phyloP scores from a whole-genome alignment of 331 rosid genomes.

The Cydonia oblonga region DNA sequence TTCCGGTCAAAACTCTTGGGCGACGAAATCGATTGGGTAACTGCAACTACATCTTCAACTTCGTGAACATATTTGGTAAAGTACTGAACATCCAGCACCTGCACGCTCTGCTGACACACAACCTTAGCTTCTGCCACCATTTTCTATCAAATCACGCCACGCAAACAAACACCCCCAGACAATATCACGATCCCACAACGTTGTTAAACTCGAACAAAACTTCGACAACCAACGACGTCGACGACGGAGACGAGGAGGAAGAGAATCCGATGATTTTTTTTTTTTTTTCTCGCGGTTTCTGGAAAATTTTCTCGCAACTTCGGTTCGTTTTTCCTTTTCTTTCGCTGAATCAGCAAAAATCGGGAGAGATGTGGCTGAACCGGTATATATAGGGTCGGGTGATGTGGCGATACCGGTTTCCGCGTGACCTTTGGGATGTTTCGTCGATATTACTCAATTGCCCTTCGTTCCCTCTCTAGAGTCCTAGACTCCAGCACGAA shows the following conservation, averaged over 20 bases:
- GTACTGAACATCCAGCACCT: constrained; percentile 42
- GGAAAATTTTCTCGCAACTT: constrained; percentile 23
- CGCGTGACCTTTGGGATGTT: constrained; percentile 27
- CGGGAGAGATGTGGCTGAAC: not conserved
- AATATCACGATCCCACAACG: not conserved
- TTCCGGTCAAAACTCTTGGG: constrained; percentile 32
- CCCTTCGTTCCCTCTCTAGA: constrained; percentile 4
- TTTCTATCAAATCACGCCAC: constrained; percentile 15
- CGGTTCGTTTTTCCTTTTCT: constrained; percentile 10
- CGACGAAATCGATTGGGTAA: constrained; percentile 3
- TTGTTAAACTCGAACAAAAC: not conserved
- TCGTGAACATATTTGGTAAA: constrained; percentile 31
- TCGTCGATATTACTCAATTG: not conserved
- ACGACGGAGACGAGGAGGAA: not conserved
- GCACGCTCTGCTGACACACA: constrained; percentile 40
- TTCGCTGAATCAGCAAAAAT: not conserved
- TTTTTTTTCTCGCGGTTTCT: constrained; percentile 19
- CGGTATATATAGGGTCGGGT: constrained; percentile 13
- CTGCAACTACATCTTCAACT: constrained; percentile 33
- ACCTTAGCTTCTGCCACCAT: constrained; percentile 79
- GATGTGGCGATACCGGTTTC: constrained; percentile 12
- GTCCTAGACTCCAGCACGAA: not conserved
- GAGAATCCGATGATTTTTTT: not conserved
- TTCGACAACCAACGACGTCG: not conserved
- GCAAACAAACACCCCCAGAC: not conserved